Evolutionary conservation across 2,329 filamentous ascomycete species (phyloP).

Genomic region (Trichoderma sp.): DNA sequence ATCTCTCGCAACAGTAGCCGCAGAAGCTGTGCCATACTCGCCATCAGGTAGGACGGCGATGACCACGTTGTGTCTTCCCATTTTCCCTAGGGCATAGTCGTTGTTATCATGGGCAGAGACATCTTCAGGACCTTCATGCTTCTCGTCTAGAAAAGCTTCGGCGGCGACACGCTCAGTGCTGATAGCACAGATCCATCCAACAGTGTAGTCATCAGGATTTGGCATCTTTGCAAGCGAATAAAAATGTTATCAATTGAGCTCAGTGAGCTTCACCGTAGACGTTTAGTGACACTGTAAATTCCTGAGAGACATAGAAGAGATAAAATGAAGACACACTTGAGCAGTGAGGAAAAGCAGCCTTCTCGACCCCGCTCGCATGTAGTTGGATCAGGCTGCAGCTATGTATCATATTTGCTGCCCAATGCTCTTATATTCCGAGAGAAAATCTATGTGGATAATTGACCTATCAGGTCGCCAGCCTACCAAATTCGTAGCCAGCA

Average conservation of each 20-base stretch:
- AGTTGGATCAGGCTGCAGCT: background rate
- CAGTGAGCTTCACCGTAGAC: too few species aligned
- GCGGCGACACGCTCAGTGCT: slow-evolving; percentile 41
- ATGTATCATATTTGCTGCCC: background rate
- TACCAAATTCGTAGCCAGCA: background rate
- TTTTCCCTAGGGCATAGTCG: slow-evolving; percentile 13
- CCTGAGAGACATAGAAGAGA: background rate
- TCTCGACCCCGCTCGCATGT: background rate
- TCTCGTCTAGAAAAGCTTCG: slow-evolving; percentile 8
- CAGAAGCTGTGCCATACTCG: slow-evolving; percentile 25
- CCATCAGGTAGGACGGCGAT: slow-evolving; percentile 24
- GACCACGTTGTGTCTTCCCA: slow-evolving; percentile 27
- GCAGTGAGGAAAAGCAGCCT: background rate
- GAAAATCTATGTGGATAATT: background rate
- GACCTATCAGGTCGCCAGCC: background rate
- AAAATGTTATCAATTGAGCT: too few species aligned
- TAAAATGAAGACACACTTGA: background rate
- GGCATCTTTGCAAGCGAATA: background rate
- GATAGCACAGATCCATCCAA: slow-evolving; percentile 48
- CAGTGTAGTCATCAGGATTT: slow-evolving; percentile 32
- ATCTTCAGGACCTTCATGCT: background rate
- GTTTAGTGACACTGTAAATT: background rate
- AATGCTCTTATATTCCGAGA: background rate
- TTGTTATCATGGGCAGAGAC: slow-evolving; percentile 16
- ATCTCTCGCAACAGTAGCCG: slow-evolving; percentile 29